phyloP scores from a whole-genome alignment of 2,329 filamentous ascomycete genomes.

The Phyllosticta citribraziliensis region DNA sequence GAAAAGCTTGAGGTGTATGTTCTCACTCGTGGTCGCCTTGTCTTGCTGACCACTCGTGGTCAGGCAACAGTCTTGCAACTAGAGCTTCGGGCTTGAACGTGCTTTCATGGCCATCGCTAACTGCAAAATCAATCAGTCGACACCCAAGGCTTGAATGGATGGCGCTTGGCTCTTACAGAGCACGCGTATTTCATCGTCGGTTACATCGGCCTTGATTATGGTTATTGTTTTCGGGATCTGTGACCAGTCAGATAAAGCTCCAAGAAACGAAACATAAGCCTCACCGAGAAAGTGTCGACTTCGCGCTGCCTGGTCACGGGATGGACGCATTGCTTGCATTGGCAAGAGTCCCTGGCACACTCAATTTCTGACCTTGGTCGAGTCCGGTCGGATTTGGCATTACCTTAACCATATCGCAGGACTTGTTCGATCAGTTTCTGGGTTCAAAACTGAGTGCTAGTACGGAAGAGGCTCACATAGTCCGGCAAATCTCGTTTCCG shows the following conservation, averaged over 20 bases:
- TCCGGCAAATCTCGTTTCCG: background rate
- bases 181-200: slow-evolving; percentile 14
- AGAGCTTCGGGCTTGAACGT: slow-evolving; percentile 53
- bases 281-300: slow-evolving; percentile 58
- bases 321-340: slow-evolving; percentile 57
- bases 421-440: background rate
- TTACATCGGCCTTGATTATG: slow-evolving; percentile 14
- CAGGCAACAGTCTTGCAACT: slow-evolving; percentile 16
- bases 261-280: no score
- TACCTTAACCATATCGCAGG: slow-evolving; percentile 5
- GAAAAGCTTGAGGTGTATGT: background rate
- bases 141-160: background rate
- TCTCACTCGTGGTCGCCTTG: background rate
- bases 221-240: slow-evolving; percentile 22
- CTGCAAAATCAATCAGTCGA: slow-evolving; percentile 14
- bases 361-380: background rate
- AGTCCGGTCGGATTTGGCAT: background rate
- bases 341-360: slow-evolving; percentile 58
- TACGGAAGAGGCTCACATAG: background rate
- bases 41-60: background rate
- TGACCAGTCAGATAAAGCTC: background rate
- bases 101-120: slow-evolving; percentile 57
- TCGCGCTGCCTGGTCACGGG: slow-evolving; percentile 60
- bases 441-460: background rate
- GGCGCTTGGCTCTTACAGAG: slow-evolving; percentile 17